Evolutionary conservation across 768 basidiomycete species (phyloP).

Genomic region (Auricularia sp.): DNA sequence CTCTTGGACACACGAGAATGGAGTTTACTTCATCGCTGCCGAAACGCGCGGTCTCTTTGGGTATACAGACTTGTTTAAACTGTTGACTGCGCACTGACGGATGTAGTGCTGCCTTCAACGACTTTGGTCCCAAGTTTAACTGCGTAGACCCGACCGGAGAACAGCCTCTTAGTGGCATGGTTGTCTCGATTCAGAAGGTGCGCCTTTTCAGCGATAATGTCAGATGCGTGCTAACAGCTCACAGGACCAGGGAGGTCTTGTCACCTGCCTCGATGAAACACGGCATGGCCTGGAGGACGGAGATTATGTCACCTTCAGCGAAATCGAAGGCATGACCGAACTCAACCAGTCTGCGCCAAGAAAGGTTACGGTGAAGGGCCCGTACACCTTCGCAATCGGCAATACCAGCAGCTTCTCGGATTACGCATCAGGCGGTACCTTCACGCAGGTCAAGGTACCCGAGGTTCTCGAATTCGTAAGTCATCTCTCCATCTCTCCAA

Average conservation of each 20-base stretch:
- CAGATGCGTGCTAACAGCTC: constrained; percentile 2
- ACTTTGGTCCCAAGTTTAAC: constrained; percentile 90
- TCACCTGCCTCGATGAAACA: constrained; percentile 94
- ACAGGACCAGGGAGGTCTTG: constrained; percentile 84
- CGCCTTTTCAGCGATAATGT: background rate
- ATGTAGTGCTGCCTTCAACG: constrained; percentile 81
- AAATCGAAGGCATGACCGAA: constrained; percentile 90
- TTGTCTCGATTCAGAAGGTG: constrained; percentile 87
- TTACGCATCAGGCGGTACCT: constrained; percentile 85
- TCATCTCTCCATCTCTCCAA: constrained; percentile 12
- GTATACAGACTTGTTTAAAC: constrained; percentile 32
- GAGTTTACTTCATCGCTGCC: constrained; percentile 83
- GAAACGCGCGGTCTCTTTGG: constrained; percentile 92
- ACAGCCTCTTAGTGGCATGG: constrained; percentile 87
- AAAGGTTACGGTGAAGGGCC: constrained; percentile 89
- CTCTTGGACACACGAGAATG: constrained; percentile 85
- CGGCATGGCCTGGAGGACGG: constrained; percentile 98
- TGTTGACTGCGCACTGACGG: constrained; percentile 1
- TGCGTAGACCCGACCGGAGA: constrained; percentile 99
- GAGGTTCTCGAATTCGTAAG: constrained; percentile 90
- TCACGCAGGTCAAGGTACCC: constrained; percentile 99
- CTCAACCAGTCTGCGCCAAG: constrained; percentile 86
- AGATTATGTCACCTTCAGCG: constrained; percentile 92
- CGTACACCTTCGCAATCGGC: constrained; percentile 94
- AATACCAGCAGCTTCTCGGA: constrained; percentile 70